Base-by-base conservation (phyloP, 2,329 filamentous ascomycete species). In the Paramyrothecium roridum region DNA sequence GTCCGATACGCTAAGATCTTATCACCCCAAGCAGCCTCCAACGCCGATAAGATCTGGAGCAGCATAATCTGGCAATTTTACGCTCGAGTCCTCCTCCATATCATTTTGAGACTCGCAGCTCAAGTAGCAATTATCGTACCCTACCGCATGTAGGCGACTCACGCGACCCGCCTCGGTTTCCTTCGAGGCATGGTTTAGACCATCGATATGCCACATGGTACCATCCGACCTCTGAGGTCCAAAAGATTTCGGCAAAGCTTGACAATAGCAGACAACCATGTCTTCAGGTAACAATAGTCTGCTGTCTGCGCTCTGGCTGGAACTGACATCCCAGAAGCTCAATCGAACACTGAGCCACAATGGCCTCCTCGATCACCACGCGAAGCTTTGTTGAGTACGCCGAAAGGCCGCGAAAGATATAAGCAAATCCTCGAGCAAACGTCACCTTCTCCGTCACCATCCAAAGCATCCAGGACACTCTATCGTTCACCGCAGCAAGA, bases 391-490 rank as follows among this genome's bases (percentile, higher is more conserved):
- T 67, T 86, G 40, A 80, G 82, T 68, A 86, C 93, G 3, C 93
- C 93, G 1, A 85, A 87, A 61, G 93, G 92, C 53, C 88, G 92
- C 64, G 85, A 88, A 68, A 87, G 86, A 69, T 85, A 91, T 65
- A 82, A 88, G 68, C 84, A 87, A 57, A 78, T 88, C 63, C 82
- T 85, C 61, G 83, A 86, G 60, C 84, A 83, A 62, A 80, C 80
- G 40, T 87, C 89, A 23, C 87, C 87, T 1, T 88, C 87, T 1
- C 84, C 86, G 1, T 90, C 89, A 1, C 87, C 89, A 0, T 74
- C 65, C 37, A 66, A 59, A 53, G 20, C 33, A 21, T 13, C 49
- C 58, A 62, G 51, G 63, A 61, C 46, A 19, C 63, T 43, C 66
- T 56, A 13, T 53, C 62, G 37, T 60, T 67, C 47, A 13, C 37